A percentile compares a stretch with the other conserved stretches of the same genome.
Evolutionary conservation across 371 early-diverging fungal species (phyloP).

Genomic region (Dichotomocladium elegans): DNA sequence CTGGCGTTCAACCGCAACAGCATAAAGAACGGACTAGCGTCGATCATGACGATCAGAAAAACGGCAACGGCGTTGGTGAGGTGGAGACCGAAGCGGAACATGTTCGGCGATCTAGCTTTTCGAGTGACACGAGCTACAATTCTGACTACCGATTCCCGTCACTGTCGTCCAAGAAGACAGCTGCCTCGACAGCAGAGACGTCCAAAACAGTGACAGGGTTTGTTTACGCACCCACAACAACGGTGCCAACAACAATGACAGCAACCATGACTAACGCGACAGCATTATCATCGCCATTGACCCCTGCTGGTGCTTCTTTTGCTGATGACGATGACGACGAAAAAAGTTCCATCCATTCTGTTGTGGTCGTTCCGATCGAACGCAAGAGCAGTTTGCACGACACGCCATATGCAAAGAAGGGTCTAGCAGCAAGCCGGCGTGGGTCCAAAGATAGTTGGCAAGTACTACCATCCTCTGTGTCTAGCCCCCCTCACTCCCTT

Average conservation of each 20-base stretch:
- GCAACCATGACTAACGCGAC: background rate
- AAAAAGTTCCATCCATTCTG: background rate
- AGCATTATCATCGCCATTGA: background rate
- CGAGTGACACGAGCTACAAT: slow-evolving; percentile 4
- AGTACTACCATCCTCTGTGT: slow-evolving; percentile 6
- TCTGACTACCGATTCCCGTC: slow-evolving; percentile 8
- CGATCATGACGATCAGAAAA: too few species aligned
- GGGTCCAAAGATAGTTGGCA: slow-evolving; percentile 47
- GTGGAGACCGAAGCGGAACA: background rate
- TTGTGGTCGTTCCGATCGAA: background rate
- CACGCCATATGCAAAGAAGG: slow-evolving; percentile 3
- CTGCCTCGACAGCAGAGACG: slow-evolving; percentile 3
- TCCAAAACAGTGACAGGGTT: slow-evolving; percentile 15
- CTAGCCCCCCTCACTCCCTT: background rate
- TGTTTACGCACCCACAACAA: slow-evolving; percentile 26
- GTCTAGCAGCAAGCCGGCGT: slow-evolving; percentile 13
- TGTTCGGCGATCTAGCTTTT: slow-evolving; percentile 5
- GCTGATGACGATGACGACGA: background rate
- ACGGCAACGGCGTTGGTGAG: too few species aligned
- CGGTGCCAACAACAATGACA: background rate
- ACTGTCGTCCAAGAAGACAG: slow-evolving; percentile 1
- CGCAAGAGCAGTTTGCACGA: slow-evolving; percentile 3
- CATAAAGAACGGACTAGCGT: too few species aligned
- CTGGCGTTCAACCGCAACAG: too few species aligned
- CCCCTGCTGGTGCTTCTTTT: background rate